These are phyloP conservation scores for Pythium grandisporangium DNA, from an alignment of 352 stramenopile genomes.

Conservation along the genomic window DNA sequence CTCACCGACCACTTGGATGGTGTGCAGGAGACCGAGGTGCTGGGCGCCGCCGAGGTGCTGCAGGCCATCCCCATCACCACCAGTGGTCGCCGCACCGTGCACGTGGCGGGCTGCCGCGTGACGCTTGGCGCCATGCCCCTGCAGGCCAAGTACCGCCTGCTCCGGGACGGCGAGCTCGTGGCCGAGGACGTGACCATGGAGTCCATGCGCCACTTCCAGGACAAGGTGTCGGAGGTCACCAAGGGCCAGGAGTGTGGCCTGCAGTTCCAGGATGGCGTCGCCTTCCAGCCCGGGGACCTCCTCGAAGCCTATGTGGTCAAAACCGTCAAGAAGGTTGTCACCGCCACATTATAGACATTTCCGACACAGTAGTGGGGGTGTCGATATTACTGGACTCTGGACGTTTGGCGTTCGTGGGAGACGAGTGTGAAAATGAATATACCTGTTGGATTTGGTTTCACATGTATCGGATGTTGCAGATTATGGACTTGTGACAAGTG, in stretches of 20 bases:
- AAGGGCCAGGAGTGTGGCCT: slow-evolving; percentile 98
- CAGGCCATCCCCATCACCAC: slow-evolving; percentile 82
- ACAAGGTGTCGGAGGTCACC: slow-evolving; percentile 87
- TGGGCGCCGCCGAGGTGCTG: slow-evolving; percentile 71
- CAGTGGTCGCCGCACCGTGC: slow-evolving; percentile 79
- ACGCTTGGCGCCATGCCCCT: slow-evolving; percentile 90
- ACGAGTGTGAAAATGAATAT: too few species aligned
- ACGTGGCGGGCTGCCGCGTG: slow-evolving; percentile 94
- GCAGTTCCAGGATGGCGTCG: slow-evolving; percentile 87
- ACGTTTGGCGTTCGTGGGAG: too few species aligned
- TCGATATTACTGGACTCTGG: slow-evolving; percentile 1
- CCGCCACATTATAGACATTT: slow-evolving; percentile 7
- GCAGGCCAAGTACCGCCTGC: slow-evolving; percentile 70
- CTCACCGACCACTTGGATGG: slow-evolving; percentile 56
- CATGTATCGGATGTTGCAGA: too few species aligned
- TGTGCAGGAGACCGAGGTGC: slow-evolving; percentile 50
- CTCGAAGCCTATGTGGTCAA: slow-evolving; percentile 88
- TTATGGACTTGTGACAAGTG: too few species aligned
- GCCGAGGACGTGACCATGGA: slow-evolving; percentile 75
- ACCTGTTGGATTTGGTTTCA: too few species aligned
- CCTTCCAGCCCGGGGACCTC: slow-evolving; percentile 92
- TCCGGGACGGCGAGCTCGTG: slow-evolving; percentile 90
- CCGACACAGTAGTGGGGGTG: slow-evolving; percentile 1
- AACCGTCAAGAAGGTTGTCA: slow-evolving; percentile 56
- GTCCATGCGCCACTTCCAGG: slow-evolving; percentile 88